phyloP scores from a whole-genome alignment of 2,329 filamentous ascomycete species.

The Cytospora chrysosperma region DNA sequence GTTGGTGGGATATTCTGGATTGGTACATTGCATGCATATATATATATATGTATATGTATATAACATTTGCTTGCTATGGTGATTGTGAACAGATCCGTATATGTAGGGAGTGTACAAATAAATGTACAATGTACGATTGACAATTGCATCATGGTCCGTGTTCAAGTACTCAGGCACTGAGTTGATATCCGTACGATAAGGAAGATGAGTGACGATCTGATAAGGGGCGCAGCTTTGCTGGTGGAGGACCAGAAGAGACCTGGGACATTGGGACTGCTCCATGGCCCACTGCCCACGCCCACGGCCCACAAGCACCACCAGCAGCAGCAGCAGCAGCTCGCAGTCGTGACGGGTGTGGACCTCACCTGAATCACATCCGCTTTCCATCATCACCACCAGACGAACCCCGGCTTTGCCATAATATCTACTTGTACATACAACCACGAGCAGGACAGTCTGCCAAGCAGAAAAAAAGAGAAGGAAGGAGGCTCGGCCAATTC shows the following conservation, averaged over 20 bases:
- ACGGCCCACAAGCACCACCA: no score
- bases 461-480: not conserved
- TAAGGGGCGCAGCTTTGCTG: not conserved
- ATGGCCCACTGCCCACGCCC: no score
- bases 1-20: no score
- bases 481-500: not conserved
- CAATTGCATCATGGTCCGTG: not conserved
- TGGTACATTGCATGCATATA: no score
- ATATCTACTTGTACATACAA: not conserved
- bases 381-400: not conserved
- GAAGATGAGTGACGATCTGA: not conserved
- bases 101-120: no score
- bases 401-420: not conserved
- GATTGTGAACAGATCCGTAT: no score
- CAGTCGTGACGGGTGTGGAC: not conserved
- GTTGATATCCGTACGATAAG: not conserved
- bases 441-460: not conserved
- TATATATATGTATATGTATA: no score
- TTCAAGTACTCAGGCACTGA: not conserved
- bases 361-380: not conserved
- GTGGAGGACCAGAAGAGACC: no score
- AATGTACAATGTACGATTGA: no score
- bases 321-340: no score
- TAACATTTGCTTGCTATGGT: no score
- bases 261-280: no score